Evolutionary conservation across 1,139 yeast species (phyloP).

Genomic region (Geotrichum siamense): DNA sequence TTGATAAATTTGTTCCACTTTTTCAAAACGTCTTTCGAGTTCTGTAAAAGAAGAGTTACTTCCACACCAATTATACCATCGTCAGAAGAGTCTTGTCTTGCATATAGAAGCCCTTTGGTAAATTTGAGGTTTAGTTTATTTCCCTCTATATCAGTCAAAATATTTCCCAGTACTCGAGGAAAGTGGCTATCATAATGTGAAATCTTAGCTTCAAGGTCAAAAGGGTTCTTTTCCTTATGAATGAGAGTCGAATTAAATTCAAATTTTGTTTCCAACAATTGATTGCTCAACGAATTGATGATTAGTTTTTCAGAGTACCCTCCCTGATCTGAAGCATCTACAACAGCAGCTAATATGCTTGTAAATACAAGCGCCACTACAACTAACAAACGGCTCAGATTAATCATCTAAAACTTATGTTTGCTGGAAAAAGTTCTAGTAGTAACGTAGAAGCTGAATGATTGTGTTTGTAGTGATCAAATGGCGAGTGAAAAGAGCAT

Average conservation of each 20-base stretch:
- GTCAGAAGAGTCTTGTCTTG: background rate
- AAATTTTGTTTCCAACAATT: constrained; percentile 2
- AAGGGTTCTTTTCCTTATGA: background rate
- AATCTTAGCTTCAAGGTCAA: background rate
- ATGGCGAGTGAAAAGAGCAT: no score
- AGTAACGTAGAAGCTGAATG: no score
- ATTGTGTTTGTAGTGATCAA: no score
- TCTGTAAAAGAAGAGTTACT: constrained; percentile 79
- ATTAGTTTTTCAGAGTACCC: constrained; percentile 2
- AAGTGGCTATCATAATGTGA: background rate
- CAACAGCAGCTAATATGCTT: no score
- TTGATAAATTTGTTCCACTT: constrained; percentile 71
- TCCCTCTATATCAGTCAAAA: background rate
- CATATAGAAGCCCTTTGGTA: background rate
- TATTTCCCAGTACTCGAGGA: constrained; percentile 1
- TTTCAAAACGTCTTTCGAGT: constrained; percentile 47
- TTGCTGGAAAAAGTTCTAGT: no score
- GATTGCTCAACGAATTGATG: background rate
- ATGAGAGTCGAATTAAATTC: constrained; percentile 3
- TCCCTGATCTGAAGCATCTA: no score
- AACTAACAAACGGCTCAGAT: no score
- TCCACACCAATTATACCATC: constrained; percentile 97
- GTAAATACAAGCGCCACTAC: no score
- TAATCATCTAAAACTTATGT: no score
- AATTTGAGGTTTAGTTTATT: background rate